Evolutionary conservation across 257 asterid species (phyloP), one percentile per base, ranked within the genome.

Genomic region (Penstemon eatonii): DNA sequence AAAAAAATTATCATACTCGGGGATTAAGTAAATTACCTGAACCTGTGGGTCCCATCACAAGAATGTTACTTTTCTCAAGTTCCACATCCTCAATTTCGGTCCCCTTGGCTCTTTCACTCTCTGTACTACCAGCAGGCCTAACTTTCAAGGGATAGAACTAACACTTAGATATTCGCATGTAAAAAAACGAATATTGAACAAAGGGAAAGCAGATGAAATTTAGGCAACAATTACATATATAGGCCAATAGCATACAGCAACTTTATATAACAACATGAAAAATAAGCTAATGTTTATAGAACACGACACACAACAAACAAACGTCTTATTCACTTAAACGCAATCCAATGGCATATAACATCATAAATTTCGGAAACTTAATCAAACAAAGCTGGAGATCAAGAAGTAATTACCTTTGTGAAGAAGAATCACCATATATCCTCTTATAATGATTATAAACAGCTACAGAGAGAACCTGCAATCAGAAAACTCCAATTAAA

Each of bases 371-470:
- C n/a, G 8, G 0, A 56, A 68, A 3, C 9, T 36, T 8, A 52
- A 73, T 63, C 60, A 63, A 40, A 56, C 51, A 38, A 69, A 59
- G 52, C 60, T 41, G 56, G 74, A 51, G 71, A 74, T 15, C 68
- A 63, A 71, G 76, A 81, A 82, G 80, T 73, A 82, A 87, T 87
- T 92, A 87, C 95, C 96, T 89, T 44, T 82, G 87, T 4, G 87
- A 67, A 60, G 87, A 67, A 60, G 95, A 72, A 80, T 89, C 96
- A 39, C 82, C 81, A 57, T 79, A 84, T 79, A 91, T 89, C 86
- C 99, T 94, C 93, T 94, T 89, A 90, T 94, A 94, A 77, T 94
- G 99, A 76, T 94, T 94, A 78, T 94, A 94, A 67, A 94, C 96
- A 53, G 99, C 99, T 52, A 94, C 99, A 41, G 99, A 83, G 60